Conservation (phyloP, 495 filamentous ascomycete genomes). For the Neurospora tetrasperma region DNA sequence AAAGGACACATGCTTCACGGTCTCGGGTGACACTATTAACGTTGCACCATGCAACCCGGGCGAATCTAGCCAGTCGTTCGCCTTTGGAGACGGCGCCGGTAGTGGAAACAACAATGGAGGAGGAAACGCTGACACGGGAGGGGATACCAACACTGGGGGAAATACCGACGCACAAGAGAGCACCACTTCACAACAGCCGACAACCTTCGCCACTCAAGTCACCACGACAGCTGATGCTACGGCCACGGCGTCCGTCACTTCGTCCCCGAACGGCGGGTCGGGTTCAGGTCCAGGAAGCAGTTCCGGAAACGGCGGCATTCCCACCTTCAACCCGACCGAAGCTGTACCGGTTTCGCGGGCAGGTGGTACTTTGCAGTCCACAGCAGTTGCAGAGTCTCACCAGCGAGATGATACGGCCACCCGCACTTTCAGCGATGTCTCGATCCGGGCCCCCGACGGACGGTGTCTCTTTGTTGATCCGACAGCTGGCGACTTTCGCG, state of each 20-base stretch:
- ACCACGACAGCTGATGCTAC: background rate
- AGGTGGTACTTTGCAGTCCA: slow-evolving; percentile 37
- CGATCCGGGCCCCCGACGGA: slow-evolving; percentile 38
- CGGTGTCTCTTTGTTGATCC: slow-evolving; percentile 44
- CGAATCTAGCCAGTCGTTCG: slow-evolving; percentile 36
- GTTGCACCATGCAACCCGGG: slow-evolving; percentile 32
- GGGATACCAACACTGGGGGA: background rate
- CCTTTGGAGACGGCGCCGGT: slow-evolving; percentile 24
- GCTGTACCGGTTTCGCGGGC: slow-evolving; percentile 41
- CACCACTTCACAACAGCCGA: slow-evolving; percentile 4
- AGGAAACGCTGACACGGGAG: slow-evolving; percentile 20
- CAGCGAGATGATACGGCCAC: slow-evolving; percentile 36
- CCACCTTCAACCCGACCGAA: slow-evolving; percentile 32
- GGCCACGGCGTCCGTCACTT: background rate
- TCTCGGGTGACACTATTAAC: slow-evolving; percentile 35
- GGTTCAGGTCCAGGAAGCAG: background rate
- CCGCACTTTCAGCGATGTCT: slow-evolving; percentile 35
- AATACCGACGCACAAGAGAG: background rate
- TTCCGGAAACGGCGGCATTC: slow-evolving; percentile 14
- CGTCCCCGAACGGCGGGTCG: background rate
- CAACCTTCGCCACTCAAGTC: slow-evolving; percentile 1
- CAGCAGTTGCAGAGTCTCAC: slow-evolving; percentile 38
- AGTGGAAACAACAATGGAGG: slow-evolving; percentile 2
- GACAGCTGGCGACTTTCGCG: slow-evolving; percentile 44
- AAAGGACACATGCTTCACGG: slow-evolving; percentile 34